Conservation (phyloP, 371 early-diverging fungal species). For the Haplosporangium sp. region DNA sequence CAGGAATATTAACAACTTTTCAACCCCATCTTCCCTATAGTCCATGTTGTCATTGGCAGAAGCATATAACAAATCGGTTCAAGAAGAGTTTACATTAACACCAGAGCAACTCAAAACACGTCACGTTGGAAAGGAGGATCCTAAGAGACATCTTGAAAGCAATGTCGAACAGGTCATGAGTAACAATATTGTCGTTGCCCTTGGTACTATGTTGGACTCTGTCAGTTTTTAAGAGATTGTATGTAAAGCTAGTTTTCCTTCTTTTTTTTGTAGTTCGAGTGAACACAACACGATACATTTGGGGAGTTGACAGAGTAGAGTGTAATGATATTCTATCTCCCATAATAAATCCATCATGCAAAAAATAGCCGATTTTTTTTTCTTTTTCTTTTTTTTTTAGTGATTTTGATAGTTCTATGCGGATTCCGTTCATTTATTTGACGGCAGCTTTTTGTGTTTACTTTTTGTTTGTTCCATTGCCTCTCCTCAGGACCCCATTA, state of each 20-base stretch:
- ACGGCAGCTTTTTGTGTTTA: neutral
- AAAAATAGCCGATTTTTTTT: neutral
- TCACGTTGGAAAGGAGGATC: slow-evolving; percentile 98
- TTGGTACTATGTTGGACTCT: slow-evolving; percentile 93
- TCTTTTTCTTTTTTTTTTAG: too few relatives aligned
- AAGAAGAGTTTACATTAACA: slow-evolving; percentile 95
- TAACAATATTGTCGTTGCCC: slow-evolving; percentile 94
- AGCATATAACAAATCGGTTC: slow-evolving; percentile 94
- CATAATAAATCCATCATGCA: slow-evolving; percentile 5
- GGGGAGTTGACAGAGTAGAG: neutral
- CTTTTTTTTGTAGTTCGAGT: neutral
- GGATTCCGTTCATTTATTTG: slow-evolving; percentile 1
- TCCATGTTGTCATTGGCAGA: slow-evolving; percentile 91
- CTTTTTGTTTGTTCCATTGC: neutral
- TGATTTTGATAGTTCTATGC: slow-evolving; percentile 5
- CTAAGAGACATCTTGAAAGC: slow-evolving; percentile 96
- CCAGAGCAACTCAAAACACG: slow-evolving; percentile 94
- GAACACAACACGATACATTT: neutral
- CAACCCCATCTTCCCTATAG: slow-evolving; percentile 32
- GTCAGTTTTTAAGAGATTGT: slow-evolving; percentile 68
- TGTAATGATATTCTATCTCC: neutral
- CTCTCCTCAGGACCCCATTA: neutral
- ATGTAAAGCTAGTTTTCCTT: neutral
- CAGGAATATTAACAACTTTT: neutral
- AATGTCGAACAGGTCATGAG: slow-evolving; percentile 91